Percentiles rank a stretch among this genome's conserved stretches.
These are phyloP conservation scores for Spinellus fusiger DNA, from an alignment of 192 early-diverging fungal species.

Conservation along the genomic window DNA sequence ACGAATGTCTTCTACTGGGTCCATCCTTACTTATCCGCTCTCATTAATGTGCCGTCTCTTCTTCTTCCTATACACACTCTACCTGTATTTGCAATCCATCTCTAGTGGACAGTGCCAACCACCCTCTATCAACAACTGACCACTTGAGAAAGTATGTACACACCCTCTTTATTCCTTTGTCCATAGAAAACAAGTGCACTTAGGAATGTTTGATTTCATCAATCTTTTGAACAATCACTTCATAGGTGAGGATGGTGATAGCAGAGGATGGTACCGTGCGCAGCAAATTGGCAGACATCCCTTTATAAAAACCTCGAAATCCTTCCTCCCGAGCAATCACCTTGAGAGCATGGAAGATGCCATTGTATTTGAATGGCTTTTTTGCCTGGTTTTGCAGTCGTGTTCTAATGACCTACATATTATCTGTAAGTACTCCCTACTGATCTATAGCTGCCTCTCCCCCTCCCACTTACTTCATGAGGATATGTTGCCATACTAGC, in stretches of 20 bases:
- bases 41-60: too few relatives aligned
- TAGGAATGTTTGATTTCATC: constrained; percentile 13
- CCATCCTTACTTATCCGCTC: too few relatives aligned
- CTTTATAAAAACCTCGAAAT: constrained; percentile 76
- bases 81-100: too few relatives aligned
- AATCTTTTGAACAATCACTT: constrained; percentile 67
- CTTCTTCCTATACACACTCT: too few relatives aligned
- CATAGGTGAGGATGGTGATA: constrained; percentile 84
- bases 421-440: background rate
- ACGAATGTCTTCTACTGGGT: too few relatives aligned
- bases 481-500: constrained; percentile 90
- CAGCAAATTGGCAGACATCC: constrained; percentile 79
- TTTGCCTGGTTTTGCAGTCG: constrained; percentile 82
- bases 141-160: too few relatives aligned
- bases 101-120: too few relatives aligned
- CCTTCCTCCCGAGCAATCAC: constrained; percentile 79
- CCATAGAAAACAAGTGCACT: background rate
- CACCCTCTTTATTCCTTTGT: background rate
- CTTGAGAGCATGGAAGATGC: constrained; percentile 72
- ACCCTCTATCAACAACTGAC: too few relatives aligned
- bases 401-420: constrained; percentile 70
- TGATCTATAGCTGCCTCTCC: background rate
- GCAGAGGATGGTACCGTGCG: constrained; percentile 86
- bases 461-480: constrained; percentile 66
- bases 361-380: constrained; percentile 71